A percentile compares a stretch with the other conserved stretches of the same genome.
Evolutionary conservation across 345 rosid species (phyloP).

Genomic region (Syzygium grande): DNA sequence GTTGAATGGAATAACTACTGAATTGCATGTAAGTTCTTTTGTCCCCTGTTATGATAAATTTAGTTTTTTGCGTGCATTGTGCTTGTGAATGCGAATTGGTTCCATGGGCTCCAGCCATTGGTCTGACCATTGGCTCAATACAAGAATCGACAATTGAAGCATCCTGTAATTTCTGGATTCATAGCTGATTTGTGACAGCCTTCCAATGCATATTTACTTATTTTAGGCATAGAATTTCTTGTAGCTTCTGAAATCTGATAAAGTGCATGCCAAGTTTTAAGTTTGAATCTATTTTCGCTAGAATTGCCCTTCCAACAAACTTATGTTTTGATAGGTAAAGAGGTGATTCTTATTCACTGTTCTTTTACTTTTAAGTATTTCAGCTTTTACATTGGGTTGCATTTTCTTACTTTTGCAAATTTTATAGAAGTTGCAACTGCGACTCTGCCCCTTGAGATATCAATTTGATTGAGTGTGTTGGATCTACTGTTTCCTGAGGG

Average conservation of each 20-base stretch:
- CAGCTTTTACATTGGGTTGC: neutral
- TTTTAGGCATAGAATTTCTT: neutral
- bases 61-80: neutral
- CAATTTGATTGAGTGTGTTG: neutral
- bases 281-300: neutral
- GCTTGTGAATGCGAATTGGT: neutral
- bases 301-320: neutral
- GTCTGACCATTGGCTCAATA: neutral
- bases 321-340: neutral
- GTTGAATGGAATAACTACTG: slow-evolving; percentile 36
- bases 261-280: neutral
- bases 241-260: neutral
- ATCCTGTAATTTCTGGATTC: neutral
- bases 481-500: neutral
- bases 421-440: neutral
- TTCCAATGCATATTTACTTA: neutral
- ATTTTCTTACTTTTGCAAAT: neutral
- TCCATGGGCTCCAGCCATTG: neutral
- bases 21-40: slow-evolving; percentile 8
- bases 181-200: neutral
- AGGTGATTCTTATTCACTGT: accelerated
- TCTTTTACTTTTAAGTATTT: neutral
- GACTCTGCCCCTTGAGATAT: neutral
- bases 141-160: neutral
- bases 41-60: neutral